Base-by-base conservation (phyloP, 176 grass and related monocot species). In the Avena atlantica region DNA sequence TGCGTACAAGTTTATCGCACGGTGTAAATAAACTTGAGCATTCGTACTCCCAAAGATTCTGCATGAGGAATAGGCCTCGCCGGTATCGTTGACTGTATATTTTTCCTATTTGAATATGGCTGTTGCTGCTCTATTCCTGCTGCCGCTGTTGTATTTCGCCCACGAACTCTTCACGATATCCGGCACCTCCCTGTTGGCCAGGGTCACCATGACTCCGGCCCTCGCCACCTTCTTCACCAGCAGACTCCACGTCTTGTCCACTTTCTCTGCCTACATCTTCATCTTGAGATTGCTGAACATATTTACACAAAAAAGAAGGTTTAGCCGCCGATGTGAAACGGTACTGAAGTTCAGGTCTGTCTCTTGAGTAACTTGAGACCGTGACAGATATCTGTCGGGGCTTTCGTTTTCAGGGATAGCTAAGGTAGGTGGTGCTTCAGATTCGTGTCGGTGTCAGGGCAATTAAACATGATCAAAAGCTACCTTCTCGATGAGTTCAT, bases 221-320 rank as follows among this genome's bases (percentile, higher is more conserved):
- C 86, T 86, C 1, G 4, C 49, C 23, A 97, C 95, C 74, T 97
- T 97, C 81, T 94, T 97, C 86, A 90, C 92, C 3, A 94, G 86
- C 1, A 94, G 86, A 66, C 24, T 92, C 90, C 88, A 94, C 61
- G 90, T 97, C 67, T 57, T 85, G 37, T 80, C 84, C 47, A 77
- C 81, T 82, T 85, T 87, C 36, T 84, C 81, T 25, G 53, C 55
- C 57, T 88, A 50, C 61, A 86, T 85, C 78, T 89, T 92, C 40
- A n/a, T 70, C 78, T 91, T 94, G 70, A 97, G 89, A n/a, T 92
- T 84, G 65, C 92, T 96, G 91, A 20, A 51, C 19, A 47, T 47
- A 29, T 29, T 9, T 8, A 8, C 14, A 19, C 3, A 12, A 17
- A 50, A 40, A 10, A 9, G 45, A 29, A 66, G 4, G 11, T 14